Evolutionary conservation across 441 rosid genomes (phyloP).

Genomic region (Populus hybrid): DNA sequence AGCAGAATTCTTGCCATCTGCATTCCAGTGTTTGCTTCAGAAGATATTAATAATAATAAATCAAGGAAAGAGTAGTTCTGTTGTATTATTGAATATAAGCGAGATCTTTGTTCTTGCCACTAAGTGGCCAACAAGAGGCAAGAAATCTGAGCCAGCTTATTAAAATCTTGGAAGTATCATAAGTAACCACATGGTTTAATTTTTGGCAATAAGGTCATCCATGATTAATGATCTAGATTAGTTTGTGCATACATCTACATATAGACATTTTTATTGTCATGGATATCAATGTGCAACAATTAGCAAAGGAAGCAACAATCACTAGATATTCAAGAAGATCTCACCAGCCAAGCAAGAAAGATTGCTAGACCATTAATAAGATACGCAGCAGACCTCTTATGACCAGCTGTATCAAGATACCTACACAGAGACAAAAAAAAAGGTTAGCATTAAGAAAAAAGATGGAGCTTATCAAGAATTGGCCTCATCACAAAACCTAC

Average conservation of each 20-base stretch:
- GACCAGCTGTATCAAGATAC: slow-evolving; percentile 51
- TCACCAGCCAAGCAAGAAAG: slow-evolving; percentile 63
- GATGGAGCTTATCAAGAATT: neutral
- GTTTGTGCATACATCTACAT: neutral
- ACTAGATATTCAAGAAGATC: neutral
- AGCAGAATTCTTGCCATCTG: slow-evolving; percentile 50
- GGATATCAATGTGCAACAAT: neutral
- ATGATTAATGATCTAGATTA: neutral
- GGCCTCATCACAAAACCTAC: slow-evolving; percentile 20
- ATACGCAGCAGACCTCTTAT: slow-evolving; percentile 52
- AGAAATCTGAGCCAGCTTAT: neutral
- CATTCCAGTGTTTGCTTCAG: slow-evolving; percentile 20
- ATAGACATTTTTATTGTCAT: neutral
- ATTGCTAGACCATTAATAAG: slow-evolving; percentile 48
- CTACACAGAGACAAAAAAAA: slow-evolving; percentile 12
- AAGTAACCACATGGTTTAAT: neutral
- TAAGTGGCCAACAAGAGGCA: neutral
- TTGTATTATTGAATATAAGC: neutral
- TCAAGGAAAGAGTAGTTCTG: neutral
- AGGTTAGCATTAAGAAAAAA: neutral
- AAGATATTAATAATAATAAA: neutral
- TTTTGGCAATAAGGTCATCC: neutral
- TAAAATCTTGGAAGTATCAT: neutral
- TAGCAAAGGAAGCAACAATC: neutral
- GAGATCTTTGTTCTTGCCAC: neutral